Evolutionary conservation across 1,284 basidiomycete species (phyloP).

Genomic region (Tetrapyrgos nigripes): DNA sequence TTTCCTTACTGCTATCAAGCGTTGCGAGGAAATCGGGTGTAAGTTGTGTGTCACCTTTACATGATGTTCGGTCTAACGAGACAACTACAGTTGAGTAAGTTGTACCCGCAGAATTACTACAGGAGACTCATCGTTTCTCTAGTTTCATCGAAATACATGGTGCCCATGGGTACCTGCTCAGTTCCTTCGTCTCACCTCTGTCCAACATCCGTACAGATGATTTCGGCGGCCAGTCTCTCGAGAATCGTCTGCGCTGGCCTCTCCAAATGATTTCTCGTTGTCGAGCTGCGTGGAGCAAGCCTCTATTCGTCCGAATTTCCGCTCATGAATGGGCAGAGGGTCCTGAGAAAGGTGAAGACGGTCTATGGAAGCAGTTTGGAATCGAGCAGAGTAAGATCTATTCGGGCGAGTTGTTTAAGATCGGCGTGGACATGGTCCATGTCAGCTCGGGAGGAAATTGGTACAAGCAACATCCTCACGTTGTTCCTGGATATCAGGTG

Average conservation of each 20-base stretch:
- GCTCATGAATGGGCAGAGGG: slow-evolving; percentile 83
- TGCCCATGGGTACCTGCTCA: slow-evolving; percentile 24
- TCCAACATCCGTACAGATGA: slow-evolving; percentile 74
- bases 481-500: slow-evolving; percentile 73
- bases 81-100: slow-evolving; percentile 48
- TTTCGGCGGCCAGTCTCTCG: slow-evolving; percentile 75
- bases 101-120: background rate
- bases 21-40: slow-evolving; percentile 71
- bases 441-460: slow-evolving; percentile 76
- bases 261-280: slow-evolving; percentile 61
- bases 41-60: slow-evolving; percentile 26
- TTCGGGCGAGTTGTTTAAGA: slow-evolving; percentile 59
- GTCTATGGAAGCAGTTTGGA: slow-evolving; percentile 74
- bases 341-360: slow-evolving; percentile 62
- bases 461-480: slow-evolving; percentile 60
- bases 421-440: slow-evolving; percentile 79
- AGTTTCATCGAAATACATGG: slow-evolving; percentile 34
- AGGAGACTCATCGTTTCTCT: background rate
- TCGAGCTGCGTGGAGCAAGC: slow-evolving; percentile 67
- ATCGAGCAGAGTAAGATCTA: slow-evolving; percentile 76
- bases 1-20: slow-evolving; percentile 67
- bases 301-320: slow-evolving; percentile 78
- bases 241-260: slow-evolving; percentile 76
- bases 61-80: slow-evolving; percentile 11
- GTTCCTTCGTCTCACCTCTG: slow-evolving; percentile 69